Evolutionary conservation across 352 stramenopile species (phyloP).

Genomic region (Globisporangium sylvaticum): DNA sequence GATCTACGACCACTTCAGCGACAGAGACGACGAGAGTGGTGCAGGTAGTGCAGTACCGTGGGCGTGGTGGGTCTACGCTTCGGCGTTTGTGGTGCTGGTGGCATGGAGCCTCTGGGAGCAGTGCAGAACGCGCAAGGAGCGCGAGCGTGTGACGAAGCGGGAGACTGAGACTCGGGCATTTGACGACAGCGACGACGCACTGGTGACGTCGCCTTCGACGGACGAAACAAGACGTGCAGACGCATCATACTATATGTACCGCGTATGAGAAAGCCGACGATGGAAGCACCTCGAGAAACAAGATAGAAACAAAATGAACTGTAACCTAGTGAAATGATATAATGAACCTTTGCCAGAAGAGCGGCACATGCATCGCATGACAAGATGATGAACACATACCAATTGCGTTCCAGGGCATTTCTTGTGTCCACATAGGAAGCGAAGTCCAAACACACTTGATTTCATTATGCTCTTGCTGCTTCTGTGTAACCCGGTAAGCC

Average conservation of each 20-base stretch:
- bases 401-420: too few species aligned
- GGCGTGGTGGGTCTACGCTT: conserved; percentile 23
- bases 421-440: too few species aligned
- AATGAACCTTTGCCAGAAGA: not conserved
- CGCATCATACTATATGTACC: conserved; percentile 1
- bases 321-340: not conserved
- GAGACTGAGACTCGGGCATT: not conserved
- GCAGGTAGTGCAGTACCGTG: conserved; percentile 3
- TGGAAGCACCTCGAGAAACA: not conserved
- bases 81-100: conserved; percentile 14
- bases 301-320: not conserved
- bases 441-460: too few species aligned
- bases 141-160: not conserved
- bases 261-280: not conserved
- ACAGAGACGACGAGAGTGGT: not conserved
- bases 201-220: not conserved
- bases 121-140: conserved; percentile 2
- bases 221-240: not conserved
- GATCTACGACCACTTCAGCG: not conserved
- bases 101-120: conserved; percentile 23
- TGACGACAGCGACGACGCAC: conserved; percentile 1
- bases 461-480: too few species aligned
- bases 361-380: not conserved
- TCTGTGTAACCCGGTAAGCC: too few species aligned
- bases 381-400: too few species aligned